Evolutionary conservation across 495 filamentous ascomycete species (phyloP), one percentile per base, ranked within the genome.

Genomic region (Penicillium canescens): DNA sequence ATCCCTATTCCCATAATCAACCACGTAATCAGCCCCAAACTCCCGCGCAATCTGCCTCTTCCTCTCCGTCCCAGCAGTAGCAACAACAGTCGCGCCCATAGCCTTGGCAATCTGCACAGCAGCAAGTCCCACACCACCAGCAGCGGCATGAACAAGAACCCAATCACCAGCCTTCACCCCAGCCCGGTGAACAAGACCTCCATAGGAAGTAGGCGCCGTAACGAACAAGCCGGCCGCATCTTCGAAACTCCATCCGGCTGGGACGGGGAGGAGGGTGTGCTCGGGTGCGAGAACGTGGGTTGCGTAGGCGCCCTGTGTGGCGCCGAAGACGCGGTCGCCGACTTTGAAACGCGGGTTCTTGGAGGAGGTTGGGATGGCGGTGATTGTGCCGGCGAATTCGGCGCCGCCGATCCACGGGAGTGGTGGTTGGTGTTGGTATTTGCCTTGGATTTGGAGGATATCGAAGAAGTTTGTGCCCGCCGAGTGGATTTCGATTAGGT

Each of bases 391-490:
- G 34, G 90, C 81, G 74, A 96, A 98, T 67, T 97, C 93, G 64
- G 80, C 77, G 50, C 93, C 93, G 6, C 89, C 80, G 47, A 95
- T 75, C 93, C 93, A 98, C 10, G 93, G 93, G 43, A 97, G 80
- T 21, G 74, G 74, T 0, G 83, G 82, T 59, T 88, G 87, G 66
- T 84, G 74, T 57, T 87, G 84, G 73, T 86, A 87, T 78, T 75
- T 91, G 42, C 91, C 92, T 56, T 85, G 85, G 66, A 95, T 92
- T 61, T 96, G 91, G 47, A 96, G 80, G 50, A 92, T 85, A 67
- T 97, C 93, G 77, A 96, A 97, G 83, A 96, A 98, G 74, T 97
- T 97, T 59, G 90, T 87, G 23, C 90, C 92, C 9, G 86, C 79
- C 41, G 93, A 92, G 72, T 92, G 90, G 66, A 98, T 87, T 67